Percentiles rank a stretch among this genome's conserved stretches.
These are phyloP conservation scores for Sporothrix protearum DNA, from an alignment of 2,329 filamentous ascomycete species.

Conservation along the genomic window DNA sequence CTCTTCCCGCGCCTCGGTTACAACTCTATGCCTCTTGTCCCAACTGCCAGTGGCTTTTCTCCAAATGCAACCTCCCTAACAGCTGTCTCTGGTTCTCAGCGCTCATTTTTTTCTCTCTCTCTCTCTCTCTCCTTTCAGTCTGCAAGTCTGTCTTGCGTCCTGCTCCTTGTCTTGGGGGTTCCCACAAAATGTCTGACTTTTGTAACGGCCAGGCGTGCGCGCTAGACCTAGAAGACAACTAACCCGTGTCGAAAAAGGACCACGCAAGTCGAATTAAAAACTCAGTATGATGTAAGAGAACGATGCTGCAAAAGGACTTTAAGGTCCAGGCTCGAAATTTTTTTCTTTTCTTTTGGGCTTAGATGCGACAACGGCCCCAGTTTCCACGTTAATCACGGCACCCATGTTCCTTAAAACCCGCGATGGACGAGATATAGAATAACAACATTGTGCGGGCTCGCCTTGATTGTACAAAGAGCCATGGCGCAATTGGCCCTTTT, in stretches of 20 bases:
- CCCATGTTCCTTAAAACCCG: background rate
- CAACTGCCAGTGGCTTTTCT: background rate
- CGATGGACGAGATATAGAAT: background rate
- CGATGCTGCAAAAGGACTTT: background rate
- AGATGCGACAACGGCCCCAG: background rate
- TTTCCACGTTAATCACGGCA: conserved; percentile 1
- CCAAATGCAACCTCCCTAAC: conserved; percentile 7
- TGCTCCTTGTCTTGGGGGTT: background rate
- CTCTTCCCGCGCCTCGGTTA: conserved; percentile 17
- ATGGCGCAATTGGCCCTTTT: background rate
- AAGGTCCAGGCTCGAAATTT: background rate
- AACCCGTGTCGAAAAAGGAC: background rate
- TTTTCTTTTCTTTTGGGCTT: conserved; percentile 6
- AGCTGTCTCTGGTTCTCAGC: background rate
- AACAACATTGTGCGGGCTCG: background rate
- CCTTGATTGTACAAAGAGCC: background rate
- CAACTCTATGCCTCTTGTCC: background rate
- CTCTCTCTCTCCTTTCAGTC: background rate
- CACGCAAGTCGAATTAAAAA: background rate
- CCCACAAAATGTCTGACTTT: conserved; percentile 4
- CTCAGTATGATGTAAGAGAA: background rate
- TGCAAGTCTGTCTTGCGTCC: background rate
- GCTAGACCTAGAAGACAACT: conserved; percentile 7
- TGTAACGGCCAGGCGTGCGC: conserved; percentile 9
- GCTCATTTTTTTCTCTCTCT: background rate